These are phyloP conservation scores for Phytopythium vexans DNA, from an alignment of 352 stramenopile genomes.

Conservation along the genomic window DNA sequence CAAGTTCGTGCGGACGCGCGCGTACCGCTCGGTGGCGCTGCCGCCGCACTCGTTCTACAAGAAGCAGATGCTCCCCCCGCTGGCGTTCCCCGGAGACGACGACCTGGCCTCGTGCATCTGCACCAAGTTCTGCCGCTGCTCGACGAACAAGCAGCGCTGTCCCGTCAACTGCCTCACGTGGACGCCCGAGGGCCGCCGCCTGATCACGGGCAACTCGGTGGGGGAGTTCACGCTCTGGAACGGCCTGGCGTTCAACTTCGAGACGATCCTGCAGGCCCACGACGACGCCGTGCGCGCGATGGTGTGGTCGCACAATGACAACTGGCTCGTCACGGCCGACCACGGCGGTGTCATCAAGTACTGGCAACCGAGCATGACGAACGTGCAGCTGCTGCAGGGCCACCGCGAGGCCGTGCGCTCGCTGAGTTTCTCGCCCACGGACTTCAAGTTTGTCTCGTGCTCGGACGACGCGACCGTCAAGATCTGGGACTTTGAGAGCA, in stretches of 20 bases:
- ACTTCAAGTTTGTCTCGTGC: slow-evolving; percentile 98
- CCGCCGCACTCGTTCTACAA: slow-evolving; percentile 86
- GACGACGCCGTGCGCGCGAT: slow-evolving; percentile 86
- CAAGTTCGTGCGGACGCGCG: slow-evolving; percentile 55
- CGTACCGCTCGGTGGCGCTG: slow-evolving; percentile 45
- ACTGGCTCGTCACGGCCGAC: slow-evolving; percentile 89
- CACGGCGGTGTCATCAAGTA: slow-evolving; percentile 91
- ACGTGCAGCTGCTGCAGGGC: slow-evolving; percentile 81
- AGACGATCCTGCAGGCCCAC: slow-evolving; percentile 95
- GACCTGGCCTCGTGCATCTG: slow-evolving; percentile 77
- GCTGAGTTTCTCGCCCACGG: slow-evolving; percentile 94
- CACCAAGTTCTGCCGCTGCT: slow-evolving; percentile 87
- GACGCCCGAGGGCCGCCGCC: slow-evolving; percentile 92
- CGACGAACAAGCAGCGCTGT: slow-evolving; percentile 90
- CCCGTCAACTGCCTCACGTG: slow-evolving; percentile 93
- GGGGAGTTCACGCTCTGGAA: slow-evolving; percentile 98
- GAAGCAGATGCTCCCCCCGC: slow-evolving; percentile 71
- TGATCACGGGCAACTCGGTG: slow-evolving; percentile 97
- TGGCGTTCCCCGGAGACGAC: slow-evolving; percentile 54
- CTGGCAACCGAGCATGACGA: slow-evolving; percentile 90
- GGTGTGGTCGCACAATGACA: slow-evolving; percentile 90
- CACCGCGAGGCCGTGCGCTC: slow-evolving; percentile 92
- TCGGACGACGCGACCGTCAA: slow-evolving; percentile 96
- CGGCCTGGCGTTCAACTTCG: slow-evolving; percentile 96
- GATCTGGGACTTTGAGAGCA: slow-evolving; percentile 89